Conservation (phyloP, 2,329 filamentous ascomycete genomes). For the Hortaea werneckii region DNA sequence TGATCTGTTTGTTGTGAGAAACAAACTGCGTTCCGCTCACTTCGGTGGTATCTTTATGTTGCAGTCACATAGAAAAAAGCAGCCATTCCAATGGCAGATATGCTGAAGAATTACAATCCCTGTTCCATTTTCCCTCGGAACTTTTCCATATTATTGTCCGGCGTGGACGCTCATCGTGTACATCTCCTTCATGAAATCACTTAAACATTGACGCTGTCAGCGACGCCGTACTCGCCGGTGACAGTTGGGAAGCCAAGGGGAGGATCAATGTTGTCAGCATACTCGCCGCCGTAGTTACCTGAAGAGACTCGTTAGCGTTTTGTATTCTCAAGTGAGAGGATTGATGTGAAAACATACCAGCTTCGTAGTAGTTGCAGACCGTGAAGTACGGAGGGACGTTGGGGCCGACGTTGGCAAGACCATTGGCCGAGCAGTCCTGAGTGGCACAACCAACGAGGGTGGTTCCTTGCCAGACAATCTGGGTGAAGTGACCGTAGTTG, state of each 20-base stretch:
- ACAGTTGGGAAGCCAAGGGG: conserved; percentile 18
- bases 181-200: too few species aligned
- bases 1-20: too few species aligned
- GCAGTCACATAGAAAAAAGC: too few species aligned
- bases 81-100: too few species aligned
- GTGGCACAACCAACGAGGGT: conserved; percentile 54
- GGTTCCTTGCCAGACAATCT: conserved; percentile 61
- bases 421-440: conserved; percentile 40
- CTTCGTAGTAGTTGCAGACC: conserved; percentile 76
- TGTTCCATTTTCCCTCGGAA: too few species aligned
- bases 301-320: conserved; percentile 32
- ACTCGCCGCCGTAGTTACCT: conserved; percentile 48
- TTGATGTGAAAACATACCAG: conserved; percentile 45
- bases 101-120: too few species aligned
- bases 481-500: conserved; percentile 63
- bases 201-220: too few species aligned
- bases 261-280: conserved; percentile 41
- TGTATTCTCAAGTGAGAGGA: conserved; percentile 2
- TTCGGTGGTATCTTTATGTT: too few species aligned
- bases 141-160: too few species aligned
- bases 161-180: too few species aligned
- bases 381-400: conserved; percentile 54
- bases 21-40: too few species aligned
- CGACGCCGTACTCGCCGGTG: too few species aligned
- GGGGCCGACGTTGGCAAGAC: conserved; percentile 33